Conservation (phyloP, 192 early-diverging fungal species). For the Dissophora ornata region DNA sequence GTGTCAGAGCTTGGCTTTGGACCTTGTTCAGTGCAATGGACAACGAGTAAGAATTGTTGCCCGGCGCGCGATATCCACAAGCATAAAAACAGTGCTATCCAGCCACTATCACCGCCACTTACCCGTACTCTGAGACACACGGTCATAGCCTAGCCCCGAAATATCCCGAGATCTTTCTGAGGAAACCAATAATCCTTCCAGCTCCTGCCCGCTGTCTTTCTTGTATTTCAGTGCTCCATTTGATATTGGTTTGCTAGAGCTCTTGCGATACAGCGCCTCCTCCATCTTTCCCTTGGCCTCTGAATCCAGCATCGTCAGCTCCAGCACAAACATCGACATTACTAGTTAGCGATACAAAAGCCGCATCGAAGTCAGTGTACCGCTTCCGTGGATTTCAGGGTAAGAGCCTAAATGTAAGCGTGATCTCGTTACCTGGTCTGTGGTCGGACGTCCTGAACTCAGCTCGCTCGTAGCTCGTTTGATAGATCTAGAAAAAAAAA, state of each 20-base stretch:
- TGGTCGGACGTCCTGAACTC: slow-evolving; percentile 84
- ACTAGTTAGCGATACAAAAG: slow-evolving; percentile 18
- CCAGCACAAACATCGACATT: slow-evolving; percentile 44
- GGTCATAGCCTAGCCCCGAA: neutral
- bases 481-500: slow-evolving; percentile 34
- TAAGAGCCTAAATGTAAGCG: no score
- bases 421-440: slow-evolving; percentile 67
- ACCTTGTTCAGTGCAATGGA: slow-evolving; percentile 12
- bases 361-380: neutral
- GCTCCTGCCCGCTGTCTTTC: neutral
- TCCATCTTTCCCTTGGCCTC: slow-evolving; percentile 59
- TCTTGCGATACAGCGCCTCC: slow-evolving; percentile 63
- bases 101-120: no score
- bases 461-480: slow-evolving; percentile 64
- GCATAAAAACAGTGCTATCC: no score
- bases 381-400: neutral
- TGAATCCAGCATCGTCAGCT: slow-evolving; percentile 60
- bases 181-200: neutral
- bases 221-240: neutral
- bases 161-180: neutral
- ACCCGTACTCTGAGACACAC: neutral
- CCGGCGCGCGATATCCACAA: no score
- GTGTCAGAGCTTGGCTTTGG: slow-evolving; percentile 64
- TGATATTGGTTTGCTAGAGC: slow-evolving; percentile 7
- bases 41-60: neutral